Evolutionary conservation across 768 basidiomycete genomes (phyloP).

Genomic region (Basidioascus undulatus): DNA sequence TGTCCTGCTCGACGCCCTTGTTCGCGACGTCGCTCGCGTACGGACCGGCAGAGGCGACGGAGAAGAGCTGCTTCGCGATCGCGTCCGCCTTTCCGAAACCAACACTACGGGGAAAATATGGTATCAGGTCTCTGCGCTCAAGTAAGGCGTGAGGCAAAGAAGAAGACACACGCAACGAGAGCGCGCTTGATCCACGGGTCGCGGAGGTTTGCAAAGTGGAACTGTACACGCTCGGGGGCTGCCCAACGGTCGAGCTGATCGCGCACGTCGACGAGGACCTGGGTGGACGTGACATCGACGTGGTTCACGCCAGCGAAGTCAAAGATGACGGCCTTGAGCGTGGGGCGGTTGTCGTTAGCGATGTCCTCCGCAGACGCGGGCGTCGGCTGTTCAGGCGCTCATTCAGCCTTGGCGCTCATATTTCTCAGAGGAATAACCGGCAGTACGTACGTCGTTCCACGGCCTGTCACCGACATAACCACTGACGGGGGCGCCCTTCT

Average conservation of each 20-base stretch:
- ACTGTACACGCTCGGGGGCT: slow-evolving; percentile 28
- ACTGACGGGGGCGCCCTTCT: slow-evolving; percentile 56
- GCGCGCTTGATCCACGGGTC: slow-evolving; percentile 87
- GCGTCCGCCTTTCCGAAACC: no score
- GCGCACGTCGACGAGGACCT: slow-evolving; percentile 76
- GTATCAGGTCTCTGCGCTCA: no score
- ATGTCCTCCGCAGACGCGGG: slow-evolving; percentile 5
- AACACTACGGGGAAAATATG: no score
- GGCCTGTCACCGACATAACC: slow-evolving; percentile 45
- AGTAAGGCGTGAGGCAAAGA: no score
- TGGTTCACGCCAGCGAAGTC: slow-evolving; percentile 72
- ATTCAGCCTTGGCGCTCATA: no score
- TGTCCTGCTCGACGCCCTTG: no score
- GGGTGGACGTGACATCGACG: slow-evolving; percentile 75
- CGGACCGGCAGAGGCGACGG: no score
- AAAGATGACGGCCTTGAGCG: slow-evolving; percentile 61
- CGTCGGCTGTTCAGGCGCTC: no score
- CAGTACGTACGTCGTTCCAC: slow-evolving; percentile 94
- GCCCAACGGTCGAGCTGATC: slow-evolving; percentile 67
- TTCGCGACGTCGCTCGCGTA: no score
- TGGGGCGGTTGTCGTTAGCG: slow-evolving; percentile 31
- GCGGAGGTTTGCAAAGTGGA: slow-evolving; percentile 80
- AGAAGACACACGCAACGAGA: no score
- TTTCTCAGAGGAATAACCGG: no score
- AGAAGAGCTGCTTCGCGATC: no score